Evolutionary conservation across 2,329 filamentous ascomycete genomes (phyloP).

Genomic region (Ilyonectria robusta): DNA sequence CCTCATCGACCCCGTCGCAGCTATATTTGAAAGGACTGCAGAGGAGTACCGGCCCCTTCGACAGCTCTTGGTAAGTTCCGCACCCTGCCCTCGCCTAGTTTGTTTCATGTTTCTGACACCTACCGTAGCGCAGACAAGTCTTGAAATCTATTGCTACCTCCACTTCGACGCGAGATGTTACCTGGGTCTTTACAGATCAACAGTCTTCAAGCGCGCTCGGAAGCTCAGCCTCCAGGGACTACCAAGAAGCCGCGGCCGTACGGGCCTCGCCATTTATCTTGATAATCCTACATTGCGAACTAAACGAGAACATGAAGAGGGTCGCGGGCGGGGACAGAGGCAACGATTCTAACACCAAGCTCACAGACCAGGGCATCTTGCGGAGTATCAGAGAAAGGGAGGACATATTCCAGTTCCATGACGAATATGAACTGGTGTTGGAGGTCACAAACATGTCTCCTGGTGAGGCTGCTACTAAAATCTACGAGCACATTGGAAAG

Average conservation of each 20-base stretch:
- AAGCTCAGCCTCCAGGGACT: conserved; percentile 7
- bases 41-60: conserved; percentile 13
- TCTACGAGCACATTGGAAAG: conserved; percentile 2
- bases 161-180: background rate
- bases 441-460: conserved; percentile 10
- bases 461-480: background rate
- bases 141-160: background rate
- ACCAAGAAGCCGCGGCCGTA: background rate
- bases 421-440: conserved; percentile 6
- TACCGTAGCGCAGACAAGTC: background rate
- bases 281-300: background rate
- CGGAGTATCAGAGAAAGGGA: conserved; percentile 3
- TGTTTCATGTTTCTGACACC: background rate
- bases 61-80: background rate
- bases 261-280: conserved; percentile 4
- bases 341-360: conserved; percentile 8
- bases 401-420: conserved; percentile 17
- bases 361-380: background rate
- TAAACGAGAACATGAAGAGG: conserved; percentile 9
- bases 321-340: background rate
- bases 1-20: background rate
- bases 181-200: conserved; percentile 13
- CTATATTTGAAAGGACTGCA: background rate
- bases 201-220: conserved; percentile 2
- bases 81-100: no score